Evolutionary conservation across 2,329 filamentous ascomycete genomes (phyloP), one percentile per base, ranked within the genome.

Genomic region (Pseudogymnoascus sp.): DNA sequence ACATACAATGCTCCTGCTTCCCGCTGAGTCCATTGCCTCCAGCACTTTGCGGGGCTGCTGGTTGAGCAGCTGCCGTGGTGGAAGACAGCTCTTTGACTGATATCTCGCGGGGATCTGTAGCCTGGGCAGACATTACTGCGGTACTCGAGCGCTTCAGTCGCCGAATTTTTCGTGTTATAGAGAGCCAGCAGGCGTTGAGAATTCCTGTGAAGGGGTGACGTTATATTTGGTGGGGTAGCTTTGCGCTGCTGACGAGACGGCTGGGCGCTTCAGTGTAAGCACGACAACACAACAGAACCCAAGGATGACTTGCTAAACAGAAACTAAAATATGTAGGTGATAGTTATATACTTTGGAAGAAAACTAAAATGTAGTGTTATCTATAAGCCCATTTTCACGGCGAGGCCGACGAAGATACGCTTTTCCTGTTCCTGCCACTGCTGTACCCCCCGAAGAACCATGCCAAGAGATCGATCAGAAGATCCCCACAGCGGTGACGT

Each of bases 1-100:
- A 75, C 87, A 69, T 74, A 96, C 91, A 99, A 74, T 99, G 94
- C 74, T 99, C 94, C 81, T 99, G 93, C 77, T 97, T 97, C 67
- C 94, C 94, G 0, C 92, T 96, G 71, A 99, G 77, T 5, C 76
- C 67, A 64, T 25, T 25, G 28, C 47, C 57, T 38, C 35, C 35
- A 12, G 57, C 57, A 58, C 25, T 58, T 33, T 53, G 47, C 47
- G 47, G 28, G 47, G 47, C 4, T 50, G 47, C 47, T 53, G 47
- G 28, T 25, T 53, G 47, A 14, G 6, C 28, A 33, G 25, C n/a
- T 33, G 14, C 47, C 9, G 33, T 33, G 28, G 47, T 11, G 47
- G 28, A 11, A 33, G 30, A 35, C 28, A 53, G 47, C 15, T 35
- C 47, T 53, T 53, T 28, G 28, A 35, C 47, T n/a, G 47, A 53